Base-by-base conservation (phyloP, 805 yeast species). In the Priceomyces castillae region DNA sequence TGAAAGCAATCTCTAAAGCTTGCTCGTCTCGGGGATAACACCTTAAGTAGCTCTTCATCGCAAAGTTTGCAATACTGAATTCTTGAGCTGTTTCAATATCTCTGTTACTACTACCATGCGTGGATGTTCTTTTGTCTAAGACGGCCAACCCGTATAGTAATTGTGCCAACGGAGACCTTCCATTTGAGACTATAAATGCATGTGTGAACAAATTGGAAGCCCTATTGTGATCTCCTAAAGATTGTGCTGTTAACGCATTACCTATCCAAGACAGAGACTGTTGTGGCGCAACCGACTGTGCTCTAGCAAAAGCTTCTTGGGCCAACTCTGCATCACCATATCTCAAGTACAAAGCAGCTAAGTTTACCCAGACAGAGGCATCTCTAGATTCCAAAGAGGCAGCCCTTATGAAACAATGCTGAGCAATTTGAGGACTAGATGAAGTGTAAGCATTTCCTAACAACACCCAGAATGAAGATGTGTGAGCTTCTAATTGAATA, bases 381-480 rank as follows among this genome's bases (percentile, higher is more conserved):
- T 86, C 86, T 41, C 79, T 78, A 5, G 86, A 78, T 38, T 86
- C 83, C 31, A 90, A 63, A 0, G 86, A 73, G 2, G 82, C 65
- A 0, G 97, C 90, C 49, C 87, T 84, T 53, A 94, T 86, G 54
- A 86, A 88, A 60, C 97, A 89, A 65, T 94, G 99, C 63, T 94
- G 99, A 0, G 97, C 73, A 5, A 88, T 85, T 38, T 77, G 75
- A 0, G 92, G 82, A 50, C 81, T 85, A 3, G 71, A 62, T 2
- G 79, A 65, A 42, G 82, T 73, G 6, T 88, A 78, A 0, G 90
- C 85, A 44, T 84, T 76, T 11, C 98, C 99, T 22, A 92, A 69
- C 0, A 86, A 83, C 41, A 79, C 71, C 99, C 99, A 94, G 45
- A 81, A 81, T 15, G 77, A 81, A 1, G 84, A 70, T 48, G 84